Evolutionary conservation across 306 rosid genomes (phyloP).

Genomic region (Ziziphus jujuba): DNA sequence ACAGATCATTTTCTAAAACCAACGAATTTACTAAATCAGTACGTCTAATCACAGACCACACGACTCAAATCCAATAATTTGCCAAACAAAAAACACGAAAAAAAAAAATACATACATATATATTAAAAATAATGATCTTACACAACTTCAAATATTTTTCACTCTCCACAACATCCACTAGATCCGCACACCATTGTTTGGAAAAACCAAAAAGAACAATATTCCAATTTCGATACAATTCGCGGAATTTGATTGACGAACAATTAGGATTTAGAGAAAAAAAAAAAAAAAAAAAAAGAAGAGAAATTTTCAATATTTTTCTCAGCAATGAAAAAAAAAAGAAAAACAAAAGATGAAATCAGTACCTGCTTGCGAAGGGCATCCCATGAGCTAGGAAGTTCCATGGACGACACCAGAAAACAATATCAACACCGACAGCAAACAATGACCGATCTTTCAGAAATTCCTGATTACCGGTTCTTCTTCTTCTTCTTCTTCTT

Average conservation of each 20-base stretch:
- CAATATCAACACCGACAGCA: not conserved
- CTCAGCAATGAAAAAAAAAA: not conserved
- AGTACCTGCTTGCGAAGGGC: constrained; percentile 91
- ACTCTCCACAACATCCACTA: too few relatives aligned
- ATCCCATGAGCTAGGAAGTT: constrained; percentile 84
- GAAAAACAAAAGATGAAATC: too few relatives aligned
- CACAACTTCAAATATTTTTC: too few relatives aligned
- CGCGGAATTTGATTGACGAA: not conserved
- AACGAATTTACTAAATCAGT: not conserved
- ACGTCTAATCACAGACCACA: not conserved
- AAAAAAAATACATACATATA: too few relatives aligned
- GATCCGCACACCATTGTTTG: constrained; percentile 3
- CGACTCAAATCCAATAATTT: constrained; percentile 10
- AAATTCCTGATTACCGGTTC: not conserved
- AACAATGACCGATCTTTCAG: constrained; percentile 7
- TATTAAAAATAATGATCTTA: too few relatives aligned
- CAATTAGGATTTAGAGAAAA: constrained; percentile 5
- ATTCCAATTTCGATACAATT: not conserved
- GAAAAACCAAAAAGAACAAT: constrained; percentile 15
- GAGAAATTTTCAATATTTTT: not conserved
- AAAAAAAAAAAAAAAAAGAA: not conserved
- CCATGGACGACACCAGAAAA: constrained; percentile 49
- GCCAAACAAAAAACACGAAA: not conserved
- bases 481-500: not conserved
- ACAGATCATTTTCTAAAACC: not conserved